Base-by-base conservation (phyloP, 371 early-diverging fungal species). In the Entomophthora muscae region DNA sequence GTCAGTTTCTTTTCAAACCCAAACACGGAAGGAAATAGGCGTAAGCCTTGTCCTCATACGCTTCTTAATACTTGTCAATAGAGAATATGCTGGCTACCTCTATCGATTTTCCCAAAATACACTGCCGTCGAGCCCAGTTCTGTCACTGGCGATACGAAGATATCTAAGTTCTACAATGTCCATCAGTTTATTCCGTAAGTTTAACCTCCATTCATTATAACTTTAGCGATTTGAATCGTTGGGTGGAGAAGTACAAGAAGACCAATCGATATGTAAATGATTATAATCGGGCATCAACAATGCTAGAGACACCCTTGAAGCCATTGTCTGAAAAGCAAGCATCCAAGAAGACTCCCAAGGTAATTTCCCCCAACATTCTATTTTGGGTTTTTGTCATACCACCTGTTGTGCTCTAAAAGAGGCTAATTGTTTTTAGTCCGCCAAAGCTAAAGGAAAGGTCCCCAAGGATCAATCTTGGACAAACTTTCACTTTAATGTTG, bases 11-110 rank as follows among this genome's bases (percentile, higher is more conserved):
- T 99, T 99, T 72, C 70, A 77, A 42, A 88, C 98, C 13, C 83
- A 84, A 66, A 94, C 95, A 2, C 77, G 96, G 69, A 96, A 97
- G 71, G 99, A 99, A 71, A 99, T 99, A 67, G 89, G 88, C 69
- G 83, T 82, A 78, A 63, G 3, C 21, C 21, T 58, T 21, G n/a
- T 21, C 22, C 3, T 28, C 31, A 58, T 23, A 74, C 71, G 0
- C 28, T 13, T 13, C 1, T 3, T 12, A 1, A 63, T 24, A 55
- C 23, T 31, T 1, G 32, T 63, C 2, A n/a, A 27, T 22, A 24
- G 31, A 13, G 63, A 5, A 53, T 55, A 22, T 3, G 17, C 27
- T 52, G 63, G 56, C 23, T 52, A n/a, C 32, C 33, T 59, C 21
- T 57, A 13, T 61, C 52, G 5, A 12, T 21, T 13, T 26, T 17